These are phyloP conservation scores for Eutrema heterophyllum DNA, from an alignment of 345 rosid genomes.

Conservation along the genomic window DNA sequence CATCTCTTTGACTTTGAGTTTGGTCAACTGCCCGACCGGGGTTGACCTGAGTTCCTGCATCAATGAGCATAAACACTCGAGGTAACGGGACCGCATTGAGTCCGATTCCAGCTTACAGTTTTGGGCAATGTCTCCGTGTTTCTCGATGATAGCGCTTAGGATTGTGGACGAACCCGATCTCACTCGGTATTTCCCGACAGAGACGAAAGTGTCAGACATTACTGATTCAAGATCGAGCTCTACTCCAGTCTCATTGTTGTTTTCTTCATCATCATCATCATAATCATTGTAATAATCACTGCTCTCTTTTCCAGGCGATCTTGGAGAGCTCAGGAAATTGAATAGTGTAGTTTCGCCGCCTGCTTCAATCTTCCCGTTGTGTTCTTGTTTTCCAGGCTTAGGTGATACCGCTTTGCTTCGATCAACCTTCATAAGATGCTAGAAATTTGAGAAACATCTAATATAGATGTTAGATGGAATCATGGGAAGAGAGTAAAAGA, in stretches of 20 bases:
- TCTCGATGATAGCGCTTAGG: constrained; percentile 48
- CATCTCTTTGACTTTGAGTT: constrained; percentile 62
- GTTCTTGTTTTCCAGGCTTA: constrained; percentile 19
- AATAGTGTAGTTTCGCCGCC: not conserved
- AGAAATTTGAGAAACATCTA: constrained; percentile 1
- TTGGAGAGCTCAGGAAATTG: constrained; percentile 14
- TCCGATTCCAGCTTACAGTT: constrained; percentile 59
- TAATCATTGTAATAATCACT: constrained; percentile 16
- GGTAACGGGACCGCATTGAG: constrained; percentile 62
- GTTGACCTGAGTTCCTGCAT: constrained; percentile 67
- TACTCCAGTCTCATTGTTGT: constrained; percentile 22
- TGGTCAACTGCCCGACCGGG: constrained; percentile 50
- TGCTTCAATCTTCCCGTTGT: not conserved
- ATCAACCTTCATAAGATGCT: constrained; percentile 5
- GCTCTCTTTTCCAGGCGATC: constrained; percentile 4
- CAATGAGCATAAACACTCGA: constrained; percentile 70
- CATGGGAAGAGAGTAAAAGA: not conserved
- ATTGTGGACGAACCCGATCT: constrained; percentile 44
- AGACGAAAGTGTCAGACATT: constrained; percentile 55
- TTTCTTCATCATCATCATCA: constrained; percentile 33
- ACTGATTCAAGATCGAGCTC: constrained; percentile 47
- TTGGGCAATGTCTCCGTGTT: constrained; percentile 74
- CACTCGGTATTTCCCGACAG: constrained; percentile 70
- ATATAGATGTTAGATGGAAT: not conserved
- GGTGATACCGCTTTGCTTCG: not conserved